These are phyloP conservation scores for Apodospora peruviana DNA, from an alignment of 495 filamentous ascomycete genomes.

Conservation along the genomic window DNA sequence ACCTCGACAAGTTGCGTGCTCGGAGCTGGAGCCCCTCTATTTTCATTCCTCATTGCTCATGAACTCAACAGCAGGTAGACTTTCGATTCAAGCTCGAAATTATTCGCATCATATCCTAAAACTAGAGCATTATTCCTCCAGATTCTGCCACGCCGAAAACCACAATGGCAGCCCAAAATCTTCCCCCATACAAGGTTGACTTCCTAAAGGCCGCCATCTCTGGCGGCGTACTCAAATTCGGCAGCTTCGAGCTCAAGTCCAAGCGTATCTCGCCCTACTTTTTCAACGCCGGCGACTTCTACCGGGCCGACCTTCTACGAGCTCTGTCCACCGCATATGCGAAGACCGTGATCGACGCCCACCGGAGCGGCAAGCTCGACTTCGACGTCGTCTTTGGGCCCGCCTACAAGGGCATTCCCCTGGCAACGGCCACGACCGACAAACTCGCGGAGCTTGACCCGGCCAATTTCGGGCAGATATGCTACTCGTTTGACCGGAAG, in stretches of 20 bases:
- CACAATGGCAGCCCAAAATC: too few relatives aligned
- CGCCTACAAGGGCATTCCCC: conserved; percentile 92
- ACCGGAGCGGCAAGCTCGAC: conserved; percentile 33
- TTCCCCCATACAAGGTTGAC: conserved; percentile 50
- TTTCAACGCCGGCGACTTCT: conserved; percentile 90
- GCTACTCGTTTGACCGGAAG: conserved; percentile 91
- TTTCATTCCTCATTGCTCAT: too few relatives aligned
- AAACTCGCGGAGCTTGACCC: conserved; percentile 61
- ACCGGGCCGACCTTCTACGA: conserved; percentile 65
- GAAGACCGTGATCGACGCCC: conserved; percentile 51
- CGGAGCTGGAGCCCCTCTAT: too few relatives aligned
- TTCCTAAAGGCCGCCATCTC: conserved; percentile 69
- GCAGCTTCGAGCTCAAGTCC: conserved; percentile 85
- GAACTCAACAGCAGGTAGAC: too few relatives aligned
- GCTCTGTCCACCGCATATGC: conserved; percentile 78
- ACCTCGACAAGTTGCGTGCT: too few relatives aligned
- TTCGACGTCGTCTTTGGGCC: conserved; percentile 78
- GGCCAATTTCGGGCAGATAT: conserved; percentile 48
- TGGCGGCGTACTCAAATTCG: conserved; percentile 78
- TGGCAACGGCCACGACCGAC: conserved; percentile 66
- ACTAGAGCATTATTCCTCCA: too few relatives aligned
- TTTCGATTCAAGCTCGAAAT: too few relatives aligned
- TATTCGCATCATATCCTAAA: too few relatives aligned
- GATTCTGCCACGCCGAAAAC: too few relatives aligned
- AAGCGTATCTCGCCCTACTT: conserved; percentile 95